phyloP scores from a whole-genome alignment of 192 early-diverging fungal species.

The Radiomyces spectabilis region DNA sequence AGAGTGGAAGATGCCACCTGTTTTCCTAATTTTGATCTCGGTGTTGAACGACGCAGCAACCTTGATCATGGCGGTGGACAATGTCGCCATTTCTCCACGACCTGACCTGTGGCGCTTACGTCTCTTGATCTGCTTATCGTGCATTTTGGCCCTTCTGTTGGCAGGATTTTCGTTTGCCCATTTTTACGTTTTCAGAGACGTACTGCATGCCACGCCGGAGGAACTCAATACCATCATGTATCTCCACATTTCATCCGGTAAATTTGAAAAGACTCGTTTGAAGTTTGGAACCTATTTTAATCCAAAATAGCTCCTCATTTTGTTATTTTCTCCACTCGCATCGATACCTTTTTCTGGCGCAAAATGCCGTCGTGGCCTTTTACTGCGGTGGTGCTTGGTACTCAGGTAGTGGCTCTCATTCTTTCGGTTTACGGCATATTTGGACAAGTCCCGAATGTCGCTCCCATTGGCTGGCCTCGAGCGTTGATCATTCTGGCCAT shows the following conservation, averaged over 20 bases:
- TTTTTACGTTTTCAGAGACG: constrained; percentile 51
- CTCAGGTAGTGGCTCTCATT: constrained; percentile 62
- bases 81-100: constrained; percentile 50
- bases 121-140: constrained; percentile 57
- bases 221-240: constrained; percentile 64
- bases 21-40: constrained; percentile 59
- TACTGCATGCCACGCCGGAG: constrained; percentile 5
- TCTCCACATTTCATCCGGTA: constrained; percentile 60
- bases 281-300: too few species aligned
- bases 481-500: constrained; percentile 59
- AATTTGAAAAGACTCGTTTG: neutral
- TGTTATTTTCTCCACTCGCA: constrained; percentile 67
- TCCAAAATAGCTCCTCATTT: constrained; percentile 68
- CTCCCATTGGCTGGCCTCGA: constrained; percentile 59
- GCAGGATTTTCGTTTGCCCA: constrained; percentile 56
- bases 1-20: constrained; percentile 60
- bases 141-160: constrained; percentile 50
- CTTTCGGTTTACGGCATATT: constrained; percentile 41
- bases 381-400: constrained; percentile 51
- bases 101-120: constrained; percentile 75
- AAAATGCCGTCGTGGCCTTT: constrained; percentile 48
- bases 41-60: constrained; percentile 65
- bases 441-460: constrained; percentile 19
- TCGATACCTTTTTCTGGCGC: constrained; percentile 58
- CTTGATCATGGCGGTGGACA: constrained; percentile 70